Base-by-base conservation (phyloP, 2,329 filamentous ascomycete genomes). In the Botrytis paeoniae region DNA sequence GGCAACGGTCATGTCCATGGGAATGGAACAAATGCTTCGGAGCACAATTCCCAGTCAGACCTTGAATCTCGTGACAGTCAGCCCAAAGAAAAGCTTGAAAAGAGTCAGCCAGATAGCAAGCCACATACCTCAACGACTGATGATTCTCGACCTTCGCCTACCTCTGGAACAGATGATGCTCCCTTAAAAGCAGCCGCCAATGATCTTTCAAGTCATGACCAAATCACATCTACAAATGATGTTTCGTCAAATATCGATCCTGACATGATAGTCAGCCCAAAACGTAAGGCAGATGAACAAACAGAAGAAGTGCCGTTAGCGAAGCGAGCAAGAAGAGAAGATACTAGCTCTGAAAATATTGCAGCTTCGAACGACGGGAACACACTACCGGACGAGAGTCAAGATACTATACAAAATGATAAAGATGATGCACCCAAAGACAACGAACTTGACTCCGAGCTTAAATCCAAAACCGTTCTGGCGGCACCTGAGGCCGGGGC, bases 131-230 rank as follows among this genome's bases (percentile, higher is more conserved):
- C 22, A 22, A 69, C 35, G 18, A 32, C 32, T 41, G 71, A 57
- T 22, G 69, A 72, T 9, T 37, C 57, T 61, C 54, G 22, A 60
- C 39, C 41, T 68, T 66, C 41, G 25, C 48, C 20, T 57, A 45
- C 63, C 25, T 68, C 70, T 22, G 78, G 78, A 37, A 71, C 75
- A 29, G 76, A 76, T 54, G 78, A 79, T 69, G 74, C 73, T 32
- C 74, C 73, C 20, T 66, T 80, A 6, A 80, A 80, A 72, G 75
- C 74, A 54, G 75, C 69, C 6, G 78, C 78, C 12, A 80, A 80
- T 61, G 75, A 79, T 60, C 78, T 78, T 20, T 76, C 76, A 2
- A 79, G 77, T 16, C 78, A 73, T 63, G 72, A 72, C 16, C 57
- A 70, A 48, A 41, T 4, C 16, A 22, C 39, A 35, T 39, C 63